Conservation (phyloP, 2,329 filamentous ascomycete species). For the Macrophomina pseudophaseolina region DNA sequence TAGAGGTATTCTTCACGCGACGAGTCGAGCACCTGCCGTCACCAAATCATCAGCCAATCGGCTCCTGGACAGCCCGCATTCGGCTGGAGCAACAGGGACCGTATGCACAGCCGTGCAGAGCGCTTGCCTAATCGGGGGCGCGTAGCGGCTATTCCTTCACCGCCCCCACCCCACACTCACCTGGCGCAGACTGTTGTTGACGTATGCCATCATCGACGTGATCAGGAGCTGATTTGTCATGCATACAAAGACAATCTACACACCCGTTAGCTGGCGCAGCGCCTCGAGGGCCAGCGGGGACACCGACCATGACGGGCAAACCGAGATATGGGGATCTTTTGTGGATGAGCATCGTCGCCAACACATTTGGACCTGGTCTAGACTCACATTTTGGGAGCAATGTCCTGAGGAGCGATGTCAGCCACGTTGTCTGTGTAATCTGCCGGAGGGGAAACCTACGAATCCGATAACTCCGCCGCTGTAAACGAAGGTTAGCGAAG, state of each 20-base stretch:
- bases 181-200: constrained; percentile 74
- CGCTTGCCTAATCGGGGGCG: constrained; percentile 10
- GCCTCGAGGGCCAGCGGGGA: constrained; percentile 19
- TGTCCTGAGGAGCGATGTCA: constrained; percentile 41
- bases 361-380: constrained; percentile 4
- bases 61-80: constrained; percentile 27
- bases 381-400: constrained; percentile 52
- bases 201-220: constrained; percentile 77
- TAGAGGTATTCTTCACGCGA: constrained; percentile 78
- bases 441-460: constrained; percentile 50
- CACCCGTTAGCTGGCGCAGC: constrained; percentile 35
- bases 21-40: constrained; percentile 61
- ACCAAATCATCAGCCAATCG: constrained; percentile 38
- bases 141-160: constrained; percentile 29
- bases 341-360: constrained; percentile 29
- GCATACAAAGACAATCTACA: constrained; percentile 71
- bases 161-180: constrained; percentile 42
- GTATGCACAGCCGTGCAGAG: constrained; percentile 1
- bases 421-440: constrained; percentile 9
- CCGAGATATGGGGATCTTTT: constrained; percentile 57
- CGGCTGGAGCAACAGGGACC: constrained; percentile 2
- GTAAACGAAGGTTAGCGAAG: constrained; percentile 27
- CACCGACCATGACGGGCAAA: constrained; percentile 56
- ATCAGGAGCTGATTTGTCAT: constrained; percentile 80
- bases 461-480: constrained; percentile 63